Percentiles rank a stretch among this genome's conserved stretches.
These are phyloP conservation scores for Elongisporangium senticosum DNA, from an alignment of 352 stramenopile species.

Conservation along the genomic window DNA sequence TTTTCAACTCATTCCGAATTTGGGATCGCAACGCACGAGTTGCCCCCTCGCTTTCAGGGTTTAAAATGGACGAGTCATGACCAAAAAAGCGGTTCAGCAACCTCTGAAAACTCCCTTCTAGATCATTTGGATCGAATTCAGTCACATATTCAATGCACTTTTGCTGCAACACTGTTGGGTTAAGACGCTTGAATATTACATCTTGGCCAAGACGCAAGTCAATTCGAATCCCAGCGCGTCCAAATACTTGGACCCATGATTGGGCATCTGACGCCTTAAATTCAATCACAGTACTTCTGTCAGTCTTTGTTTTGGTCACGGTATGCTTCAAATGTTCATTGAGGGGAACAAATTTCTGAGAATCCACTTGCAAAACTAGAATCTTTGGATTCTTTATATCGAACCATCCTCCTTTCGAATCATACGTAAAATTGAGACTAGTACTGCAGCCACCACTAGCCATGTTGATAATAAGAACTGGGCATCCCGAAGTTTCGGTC, in stretches of 20 bases:
- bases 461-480: conserved; percentile 53
- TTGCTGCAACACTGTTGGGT: conserved; percentile 40
- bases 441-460: conserved; percentile 31
- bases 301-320: conserved; percentile 26
- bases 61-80: conserved; percentile 31
- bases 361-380: conserved; percentile 19
- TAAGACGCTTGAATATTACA: conserved; percentile 55
- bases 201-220: conserved; percentile 42
- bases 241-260: conserved; percentile 48
- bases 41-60: conserved; percentile 36
- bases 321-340: conserved; percentile 21
- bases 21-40: conserved; percentile 29
- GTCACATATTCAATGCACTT: conserved; percentile 60
- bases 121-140: conserved; percentile 49
- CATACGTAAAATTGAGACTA: conserved; percentile 37
- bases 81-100: conserved; percentile 58
- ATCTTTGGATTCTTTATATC: conserved; percentile 46
- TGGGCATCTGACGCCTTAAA: conserved; percentile 49
- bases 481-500: conserved; percentile 23
- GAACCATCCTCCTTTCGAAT: conserved; percentile 44
- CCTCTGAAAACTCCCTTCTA: conserved; percentile 68
- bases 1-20: conserved; percentile 58
- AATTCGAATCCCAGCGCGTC: conserved; percentile 38
- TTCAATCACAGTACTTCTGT: conserved; percentile 37
- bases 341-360: conserved; percentile 27